Evolutionary conservation across 2,329 filamentous ascomycete genomes (phyloP), one percentile per base, ranked within the genome.

Genomic region (Scedosporium dehoogii): DNA sequence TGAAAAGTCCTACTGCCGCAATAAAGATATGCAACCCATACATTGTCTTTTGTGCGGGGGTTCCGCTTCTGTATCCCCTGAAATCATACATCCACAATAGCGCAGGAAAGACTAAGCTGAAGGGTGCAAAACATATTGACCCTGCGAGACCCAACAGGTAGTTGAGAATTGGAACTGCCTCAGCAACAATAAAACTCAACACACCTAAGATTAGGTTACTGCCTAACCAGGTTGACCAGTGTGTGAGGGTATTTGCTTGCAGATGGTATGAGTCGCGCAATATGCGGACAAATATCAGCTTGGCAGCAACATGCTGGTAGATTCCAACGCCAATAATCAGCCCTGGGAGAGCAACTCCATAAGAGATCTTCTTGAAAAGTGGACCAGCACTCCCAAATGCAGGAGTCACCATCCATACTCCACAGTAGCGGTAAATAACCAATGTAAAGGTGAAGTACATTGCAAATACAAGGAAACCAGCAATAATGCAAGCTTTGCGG

Each of bases 111-210:
- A 70, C 65, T 1, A 72, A 61, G 27, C 67, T 68, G 14, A 73
- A 69, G 27, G 70, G 70, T 0, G 71, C 71, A 57, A 70, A 71
- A 42, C 70, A 72, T 3, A 73, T 57, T 1, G 69, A 66, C 1
- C 70, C 71, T 2, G 70, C 70, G 16, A 74, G 66, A 10, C 68
- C 71, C 4, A 74, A 65, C 1, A 74, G 67, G 55, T 72, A 73
- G 65, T 73, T 73, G 64, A 64, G 46, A 6, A 64, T 63, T 6
- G 61, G 63, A 12, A 64, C 58, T 12, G 63, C 61, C 25, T 56
- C 38, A 9, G 63, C 61, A n/a, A 64, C 38, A 29, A 64, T 59
- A 58, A 63, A 63, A 3, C 48, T 61, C 41, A 63, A 18, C 6
- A 58, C 12, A 6, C 38, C 58, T 4, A 63, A 57, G 29, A 21